Evolutionary conservation across 495 filamentous ascomycete species (phyloP).

Genomic region (Penicillium subrubescens): DNA sequence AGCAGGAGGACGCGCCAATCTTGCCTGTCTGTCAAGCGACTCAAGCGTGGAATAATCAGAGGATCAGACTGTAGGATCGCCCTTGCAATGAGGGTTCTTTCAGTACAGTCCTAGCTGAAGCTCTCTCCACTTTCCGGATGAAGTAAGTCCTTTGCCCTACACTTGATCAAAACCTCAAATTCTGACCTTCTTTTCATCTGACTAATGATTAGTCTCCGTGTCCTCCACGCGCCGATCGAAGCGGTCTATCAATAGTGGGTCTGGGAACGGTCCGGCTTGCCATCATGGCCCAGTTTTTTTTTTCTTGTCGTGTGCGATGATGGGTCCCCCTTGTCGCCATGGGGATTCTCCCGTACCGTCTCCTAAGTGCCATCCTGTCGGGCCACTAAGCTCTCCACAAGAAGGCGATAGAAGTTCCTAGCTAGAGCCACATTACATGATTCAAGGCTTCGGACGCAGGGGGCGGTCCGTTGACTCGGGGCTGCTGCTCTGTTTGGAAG

Average conservation of each 20-base stretch:
- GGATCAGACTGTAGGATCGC: constrained; percentile 2
- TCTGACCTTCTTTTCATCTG: background rate
- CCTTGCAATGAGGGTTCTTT: background rate
- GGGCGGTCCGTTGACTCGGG: constrained; percentile 7
- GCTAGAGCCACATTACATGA: constrained; percentile 9
- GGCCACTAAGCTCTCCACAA: background rate
- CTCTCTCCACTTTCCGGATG: background rate
- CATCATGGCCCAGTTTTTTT: constrained; percentile 12
- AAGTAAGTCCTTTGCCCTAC: background rate
- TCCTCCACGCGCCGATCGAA: constrained; percentile 27
- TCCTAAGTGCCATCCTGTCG: constrained; percentile 7
- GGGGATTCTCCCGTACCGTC: constrained; percentile 5
- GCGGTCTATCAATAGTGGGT: constrained; percentile 28
- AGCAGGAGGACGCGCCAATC: constrained; percentile 20
- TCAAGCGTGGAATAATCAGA: background rate
- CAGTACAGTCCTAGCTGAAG: background rate
- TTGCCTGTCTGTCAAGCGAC: constrained; percentile 3
- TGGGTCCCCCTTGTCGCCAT: background rate
- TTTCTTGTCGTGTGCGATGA: background rate
- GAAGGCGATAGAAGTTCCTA: background rate
- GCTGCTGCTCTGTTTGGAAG: constrained; percentile 7
- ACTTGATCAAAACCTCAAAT: background rate
- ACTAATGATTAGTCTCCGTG: background rate
- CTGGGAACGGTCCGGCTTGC: constrained; percentile 31
- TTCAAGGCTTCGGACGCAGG: constrained; percentile 3